Base-by-base conservation (phyloP, 495 filamentous ascomycete species). In the Cudoniella acicularis region DNA sequence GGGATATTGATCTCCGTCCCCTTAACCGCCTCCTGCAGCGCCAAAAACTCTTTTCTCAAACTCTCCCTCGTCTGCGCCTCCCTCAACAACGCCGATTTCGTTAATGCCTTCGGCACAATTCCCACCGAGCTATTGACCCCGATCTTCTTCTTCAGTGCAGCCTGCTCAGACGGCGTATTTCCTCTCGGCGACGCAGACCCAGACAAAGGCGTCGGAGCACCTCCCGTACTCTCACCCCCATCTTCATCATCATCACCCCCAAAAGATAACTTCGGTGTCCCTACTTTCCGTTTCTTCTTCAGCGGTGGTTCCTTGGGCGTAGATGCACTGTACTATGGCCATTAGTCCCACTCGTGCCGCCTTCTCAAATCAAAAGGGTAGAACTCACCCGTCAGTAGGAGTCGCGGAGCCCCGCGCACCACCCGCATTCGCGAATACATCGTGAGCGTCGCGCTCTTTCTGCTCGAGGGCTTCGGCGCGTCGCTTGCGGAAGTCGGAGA, bases 401-500 rank as follows among this genome's bases (percentile, higher is more conserved):
- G 75, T 77, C 61, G 73, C 74, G 53, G 79, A 75, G 69, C 64
- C n/a, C n/a, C n/a, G 75, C 1, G 54, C 48, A 30, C 56, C 72
- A 54, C 79, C 67, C 65, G 77, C 72, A 10, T 80, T 80, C 1
- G 78, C 65, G n/a, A 80, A 76, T 42, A 84, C 81, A 48, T 83
- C 82, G 64, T 90, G 84, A 2, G 87, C 87, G 69, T 94, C 91
- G 57, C 89, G 82, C 64, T 92, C 88, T 68, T 92, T 93, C 68
- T 91, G 89, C 72, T 98, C 94, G 26, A 96, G 77, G 24, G 92
- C 90, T 72, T 98, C 91, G 63, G 92, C 93, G 71, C 94, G 91
- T 41, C 94, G 87, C 73, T 98, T 98, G 72, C 94, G 92, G 76
- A 97, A 98, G 70, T 98, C 94, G 64, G 86, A 89, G 42, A 97